Percentiles rank a stretch among this genome's conserved stretches.
These are phyloP conservation scores for Candida boleticola DNA, from an alignment of 805 yeast species.

Conservation along the genomic window DNA sequence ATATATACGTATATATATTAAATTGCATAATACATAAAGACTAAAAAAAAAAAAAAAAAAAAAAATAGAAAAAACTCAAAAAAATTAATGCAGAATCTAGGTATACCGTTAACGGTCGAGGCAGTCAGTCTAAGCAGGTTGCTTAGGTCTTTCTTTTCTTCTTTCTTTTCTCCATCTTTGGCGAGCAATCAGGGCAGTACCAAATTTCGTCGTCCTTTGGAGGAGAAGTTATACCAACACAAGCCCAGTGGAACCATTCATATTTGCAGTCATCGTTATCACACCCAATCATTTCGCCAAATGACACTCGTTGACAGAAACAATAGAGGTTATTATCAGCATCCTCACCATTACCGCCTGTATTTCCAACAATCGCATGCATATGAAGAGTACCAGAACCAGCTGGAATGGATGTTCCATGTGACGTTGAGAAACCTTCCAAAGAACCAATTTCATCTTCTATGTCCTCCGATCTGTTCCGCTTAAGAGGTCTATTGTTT, in stretches of 20 bases:
- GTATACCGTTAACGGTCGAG: too few species aligned
- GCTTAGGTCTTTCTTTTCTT: slow-evolving; percentile 35
- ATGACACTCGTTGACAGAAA: slow-evolving; percentile 91
- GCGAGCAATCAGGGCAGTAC: slow-evolving; percentile 87
- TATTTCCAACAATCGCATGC: slow-evolving; percentile 4
- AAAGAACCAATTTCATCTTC: slow-evolving; percentile 8
- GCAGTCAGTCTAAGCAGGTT: too few species aligned
- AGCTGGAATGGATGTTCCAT: not conserved
- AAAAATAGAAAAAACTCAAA: too few species aligned
- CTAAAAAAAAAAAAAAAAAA: too few species aligned
- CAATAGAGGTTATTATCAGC: slow-evolving; percentile 62
- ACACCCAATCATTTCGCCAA: slow-evolving; percentile 97
- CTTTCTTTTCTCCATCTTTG: slow-evolving; percentile 44
- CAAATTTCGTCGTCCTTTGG: slow-evolving; percentile 81
- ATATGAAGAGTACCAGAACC: not conserved
- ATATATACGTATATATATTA: not conserved
- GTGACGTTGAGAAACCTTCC: not conserved
- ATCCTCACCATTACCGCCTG: slow-evolving; percentile 31
- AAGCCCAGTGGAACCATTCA: slow-evolving; percentile 96
- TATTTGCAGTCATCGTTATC: slow-evolving; percentile 84
- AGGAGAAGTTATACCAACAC: slow-evolving; percentile 86
- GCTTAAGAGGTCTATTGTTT: slow-evolving; percentile 8
- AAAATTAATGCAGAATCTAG: too few species aligned
- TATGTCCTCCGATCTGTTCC: slow-evolving; percentile 12
- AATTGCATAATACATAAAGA: not conserved